These are phyloP conservation scores for Evernia prunastri DNA, from an alignment of 495 filamentous ascomycete genomes.

Conservation along the genomic window DNA sequence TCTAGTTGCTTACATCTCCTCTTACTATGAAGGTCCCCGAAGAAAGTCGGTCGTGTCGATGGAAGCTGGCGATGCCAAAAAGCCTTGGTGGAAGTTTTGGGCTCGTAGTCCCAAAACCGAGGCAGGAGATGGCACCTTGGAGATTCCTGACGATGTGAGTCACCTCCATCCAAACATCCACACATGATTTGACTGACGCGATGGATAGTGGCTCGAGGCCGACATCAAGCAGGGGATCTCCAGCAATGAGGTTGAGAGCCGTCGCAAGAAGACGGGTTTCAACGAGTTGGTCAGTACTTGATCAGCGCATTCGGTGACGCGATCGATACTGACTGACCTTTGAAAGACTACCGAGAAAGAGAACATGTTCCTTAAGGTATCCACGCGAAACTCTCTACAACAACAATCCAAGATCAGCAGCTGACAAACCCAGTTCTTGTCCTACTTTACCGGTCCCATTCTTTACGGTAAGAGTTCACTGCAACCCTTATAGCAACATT, in stretches of 20 bases:
- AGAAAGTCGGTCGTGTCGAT: constrained; percentile 44
- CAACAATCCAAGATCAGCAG: neutral
- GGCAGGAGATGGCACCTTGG: constrained; percentile 40
- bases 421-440: constrained; percentile 54
- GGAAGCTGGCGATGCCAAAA: constrained; percentile 47
- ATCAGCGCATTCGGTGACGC: neutral
- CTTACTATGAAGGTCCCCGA: constrained; percentile 52
- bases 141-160: constrained; percentile 51
- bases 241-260: constrained; percentile 51
- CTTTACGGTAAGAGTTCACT: constrained; percentile 59
- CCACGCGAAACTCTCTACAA: neutral
- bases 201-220: constrained; percentile 54
- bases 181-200: neutral
- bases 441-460: constrained; percentile 77
- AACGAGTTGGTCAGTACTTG: constrained; percentile 53
- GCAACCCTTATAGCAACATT: neutral
- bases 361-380: constrained; percentile 52
- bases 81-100: constrained; percentile 55
- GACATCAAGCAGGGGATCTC: constrained; percentile 60
- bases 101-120: constrained; percentile 28
- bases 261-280: constrained; percentile 61
- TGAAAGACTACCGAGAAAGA: constrained; percentile 58
- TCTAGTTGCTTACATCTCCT: constrained; percentile 60
- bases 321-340: constrained; percentile 11
- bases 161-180: neutral